Conservation (phyloP, 345 rosid species). For the Ceriops decandra region DNA sequence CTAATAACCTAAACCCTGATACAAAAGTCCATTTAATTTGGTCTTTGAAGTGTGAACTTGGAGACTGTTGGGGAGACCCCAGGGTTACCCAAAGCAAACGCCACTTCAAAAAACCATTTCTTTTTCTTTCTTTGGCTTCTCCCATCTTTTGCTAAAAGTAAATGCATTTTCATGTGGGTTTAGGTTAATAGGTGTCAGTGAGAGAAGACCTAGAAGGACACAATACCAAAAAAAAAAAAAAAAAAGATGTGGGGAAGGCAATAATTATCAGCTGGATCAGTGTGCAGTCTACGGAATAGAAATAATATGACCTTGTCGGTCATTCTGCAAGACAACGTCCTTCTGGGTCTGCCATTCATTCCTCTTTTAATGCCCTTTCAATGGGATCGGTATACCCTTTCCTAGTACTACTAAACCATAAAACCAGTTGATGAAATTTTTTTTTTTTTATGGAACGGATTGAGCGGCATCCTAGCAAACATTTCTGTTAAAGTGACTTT, state of each 20-base stretch:
- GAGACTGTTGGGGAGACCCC: constrained; percentile 28
- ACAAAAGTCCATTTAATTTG: not conserved
- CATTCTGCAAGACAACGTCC: constrained; percentile 17
- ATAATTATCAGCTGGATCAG: constrained; percentile 40
- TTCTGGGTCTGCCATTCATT: constrained; percentile 1
- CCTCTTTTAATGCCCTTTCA: not conserved
- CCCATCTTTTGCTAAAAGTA: not conserved
- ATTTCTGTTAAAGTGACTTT: not conserved
- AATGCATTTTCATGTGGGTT: not conserved
- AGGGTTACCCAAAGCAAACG: constrained; percentile 1
- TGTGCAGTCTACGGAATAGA: constrained; percentile 39
- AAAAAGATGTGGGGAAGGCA: constrained; percentile 7
- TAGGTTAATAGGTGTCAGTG: constrained; percentile 4
- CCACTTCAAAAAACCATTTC: not conserved
- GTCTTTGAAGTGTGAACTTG: constrained; percentile 4
- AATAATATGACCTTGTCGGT: constrained; percentile 48
- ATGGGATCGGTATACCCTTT: not conserved
- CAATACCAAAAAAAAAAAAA: not conserved
- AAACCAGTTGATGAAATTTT: constrained; percentile 14
- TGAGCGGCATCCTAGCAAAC: constrained; percentile 35
- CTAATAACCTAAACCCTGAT: not conserved
- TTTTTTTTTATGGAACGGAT: constrained; percentile 5
- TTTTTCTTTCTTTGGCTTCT: not conserved
- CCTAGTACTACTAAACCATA: constrained; percentile 4
- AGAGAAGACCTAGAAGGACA: not conserved